Conservation (phyloP, 2,329 filamentous ascomycete genomes). For the Fusarium agapanthi region DNA sequence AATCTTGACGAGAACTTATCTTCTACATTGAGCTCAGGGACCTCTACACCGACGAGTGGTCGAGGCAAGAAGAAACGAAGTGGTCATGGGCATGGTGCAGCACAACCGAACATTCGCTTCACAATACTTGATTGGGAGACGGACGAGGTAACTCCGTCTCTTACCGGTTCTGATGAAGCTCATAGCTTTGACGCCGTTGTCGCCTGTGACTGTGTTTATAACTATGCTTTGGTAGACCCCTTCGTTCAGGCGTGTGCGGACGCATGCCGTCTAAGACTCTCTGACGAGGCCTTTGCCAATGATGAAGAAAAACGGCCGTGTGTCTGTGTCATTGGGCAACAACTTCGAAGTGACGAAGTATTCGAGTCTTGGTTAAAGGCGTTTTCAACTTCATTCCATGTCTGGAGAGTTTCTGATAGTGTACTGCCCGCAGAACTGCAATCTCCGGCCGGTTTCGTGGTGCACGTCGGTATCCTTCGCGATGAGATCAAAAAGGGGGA, state of each 20-base stretch:
- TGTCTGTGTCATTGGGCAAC: slow-evolving; percentile 85
- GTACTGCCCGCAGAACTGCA: slow-evolving; percentile 67
- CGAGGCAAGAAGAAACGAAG: slow-evolving; percentile 31
- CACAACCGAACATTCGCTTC: slow-evolving; percentile 59
- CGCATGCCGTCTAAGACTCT: slow-evolving; percentile 68
- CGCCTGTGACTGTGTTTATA: slow-evolving; percentile 95
- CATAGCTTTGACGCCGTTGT: slow-evolving; percentile 76
- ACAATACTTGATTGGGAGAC: slow-evolving; percentile 85
- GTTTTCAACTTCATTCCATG: slow-evolving; percentile 72
- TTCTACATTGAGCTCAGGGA: slow-evolving; percentile 14
- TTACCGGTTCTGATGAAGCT: slow-evolving; percentile 48
- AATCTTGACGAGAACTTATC: slow-evolving; percentile 74
- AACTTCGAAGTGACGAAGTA: slow-evolving; percentile 84
- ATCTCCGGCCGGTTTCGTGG: slow-evolving; percentile 77
- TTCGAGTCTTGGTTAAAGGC: slow-evolving; percentile 82
- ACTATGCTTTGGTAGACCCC: slow-evolving; percentile 82
- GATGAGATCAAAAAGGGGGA: slow-evolving; percentile 13
- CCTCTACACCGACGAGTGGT: slow-evolving; percentile 12
- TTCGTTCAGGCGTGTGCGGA: slow-evolving; percentile 85
- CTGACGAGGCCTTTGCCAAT: slow-evolving; percentile 18
- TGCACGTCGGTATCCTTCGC: slow-evolving; percentile 78
- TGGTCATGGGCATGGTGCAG: slow-evolving; percentile 4
- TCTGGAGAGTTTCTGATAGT: slow-evolving; percentile 78
- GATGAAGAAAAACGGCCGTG: slow-evolving; percentile 56
- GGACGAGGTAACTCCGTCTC: slow-evolving; percentile 58